Percentiles rank a stretch among this genome's conserved stretches.
Evolutionary conservation across 2,329 filamentous ascomycete species (phyloP).

Genomic region (Aspergillus sp.): DNA sequence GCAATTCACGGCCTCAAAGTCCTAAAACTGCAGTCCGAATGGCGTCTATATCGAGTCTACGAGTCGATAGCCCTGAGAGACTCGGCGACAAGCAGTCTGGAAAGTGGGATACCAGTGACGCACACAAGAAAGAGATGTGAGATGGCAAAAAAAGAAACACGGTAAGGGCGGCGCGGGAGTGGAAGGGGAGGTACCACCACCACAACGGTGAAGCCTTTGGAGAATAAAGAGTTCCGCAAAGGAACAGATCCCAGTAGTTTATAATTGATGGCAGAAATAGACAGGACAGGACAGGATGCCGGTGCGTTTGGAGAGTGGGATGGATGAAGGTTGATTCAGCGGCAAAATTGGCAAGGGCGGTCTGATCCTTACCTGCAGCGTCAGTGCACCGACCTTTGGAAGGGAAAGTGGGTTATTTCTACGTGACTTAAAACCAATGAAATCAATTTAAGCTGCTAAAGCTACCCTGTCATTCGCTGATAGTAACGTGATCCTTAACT

Average conservation of each 20-base stretch:
- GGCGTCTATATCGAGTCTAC: neutral
- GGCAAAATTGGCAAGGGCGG: constrained; percentile 40
- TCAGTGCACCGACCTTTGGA: neutral
- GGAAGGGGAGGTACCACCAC: constrained; percentile 10
- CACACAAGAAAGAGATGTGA: constrained; percentile 15
- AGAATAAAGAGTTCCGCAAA: neutral
- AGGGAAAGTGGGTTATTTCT: no score
- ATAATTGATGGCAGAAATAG: constrained; percentile 4
- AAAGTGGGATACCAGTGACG: constrained; percentile 6
- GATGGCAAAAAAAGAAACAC: constrained; percentile 21
- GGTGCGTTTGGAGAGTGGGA: constrained; percentile 17
- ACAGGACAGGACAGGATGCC: constrained; percentile 7
- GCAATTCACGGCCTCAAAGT: neutral
- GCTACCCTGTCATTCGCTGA: no score
- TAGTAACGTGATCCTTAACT: no score
- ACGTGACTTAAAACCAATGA: no score
- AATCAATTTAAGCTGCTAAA: no score
- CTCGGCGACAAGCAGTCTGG: neutral
- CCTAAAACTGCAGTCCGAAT: neutral
- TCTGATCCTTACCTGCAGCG: constrained; percentile 25
- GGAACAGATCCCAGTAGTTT: neutral
- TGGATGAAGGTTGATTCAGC: constrained; percentile 25
- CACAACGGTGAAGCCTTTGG: neutral
- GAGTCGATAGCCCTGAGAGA: neutral
- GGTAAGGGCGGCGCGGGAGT: neutral